These are phyloP conservation scores for Sordaria brevicollis DNA, from an alignment of 495 filamentous ascomycete genomes.

Conservation along the genomic window DNA sequence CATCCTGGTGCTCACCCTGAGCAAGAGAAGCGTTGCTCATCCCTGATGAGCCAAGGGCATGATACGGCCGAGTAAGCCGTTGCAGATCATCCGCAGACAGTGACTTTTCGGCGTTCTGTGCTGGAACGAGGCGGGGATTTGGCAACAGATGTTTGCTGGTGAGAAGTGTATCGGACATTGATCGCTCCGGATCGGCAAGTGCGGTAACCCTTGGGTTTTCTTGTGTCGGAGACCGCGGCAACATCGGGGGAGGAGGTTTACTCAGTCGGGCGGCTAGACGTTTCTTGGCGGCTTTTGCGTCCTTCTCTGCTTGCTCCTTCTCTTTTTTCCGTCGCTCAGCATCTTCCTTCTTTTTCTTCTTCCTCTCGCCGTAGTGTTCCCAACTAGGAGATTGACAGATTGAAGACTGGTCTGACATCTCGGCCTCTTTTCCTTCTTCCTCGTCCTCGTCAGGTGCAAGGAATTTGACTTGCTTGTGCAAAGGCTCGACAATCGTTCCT, in stretches of 20 bases:
- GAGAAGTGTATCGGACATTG: slow-evolving; percentile 22
- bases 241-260: slow-evolving; percentile 19
- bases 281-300: slow-evolving; percentile 23
- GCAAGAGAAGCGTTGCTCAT: not conserved
- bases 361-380: slow-evolving; percentile 40
- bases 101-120: slow-evolving; percentile 4
- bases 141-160: slow-evolving; percentile 5
- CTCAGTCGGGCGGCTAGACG: slow-evolving; percentile 19
- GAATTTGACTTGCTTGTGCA: slow-evolving; percentile 36
- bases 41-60: slow-evolving; percentile 7
- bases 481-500: slow-evolving; percentile 5
- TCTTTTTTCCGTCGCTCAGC: slow-evolving; percentile 31
- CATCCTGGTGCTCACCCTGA: not conserved
- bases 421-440: slow-evolving; percentile 22
- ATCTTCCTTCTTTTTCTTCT: slow-evolving; percentile 39
- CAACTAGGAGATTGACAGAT: slow-evolving; percentile 49
- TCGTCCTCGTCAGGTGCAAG: slow-evolving; percentile 19
- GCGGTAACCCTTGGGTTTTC: slow-evolving; percentile 1
- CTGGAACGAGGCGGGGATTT: not conserved
- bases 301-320: slow-evolving; percentile 29
- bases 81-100: slow-evolving; percentile 15
- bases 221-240: slow-evolving; percentile 6
- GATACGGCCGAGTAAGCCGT: slow-evolving; percentile 9
- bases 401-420: slow-evolving; percentile 37
- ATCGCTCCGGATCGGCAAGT: slow-evolving; percentile 13